Conservation (phyloP, 2,329 filamentous ascomycete genomes). For the Neonectria neomacrospora region DNA sequence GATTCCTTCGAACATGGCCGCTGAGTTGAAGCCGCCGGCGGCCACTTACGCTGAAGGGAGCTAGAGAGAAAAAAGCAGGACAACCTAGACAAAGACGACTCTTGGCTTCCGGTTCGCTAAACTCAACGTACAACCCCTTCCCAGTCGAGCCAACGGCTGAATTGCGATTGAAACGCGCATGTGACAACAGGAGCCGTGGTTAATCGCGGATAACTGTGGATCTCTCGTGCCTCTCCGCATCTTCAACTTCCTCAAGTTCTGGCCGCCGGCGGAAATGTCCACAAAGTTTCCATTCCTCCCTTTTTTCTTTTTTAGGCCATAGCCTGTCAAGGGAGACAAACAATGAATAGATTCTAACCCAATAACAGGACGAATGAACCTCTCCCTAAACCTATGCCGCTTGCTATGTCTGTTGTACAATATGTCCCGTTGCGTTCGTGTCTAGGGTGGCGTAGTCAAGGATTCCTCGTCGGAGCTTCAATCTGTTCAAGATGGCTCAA, state of each 20-base stretch:
- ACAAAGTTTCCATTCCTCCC: background rate
- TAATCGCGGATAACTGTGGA: constrained; percentile 41
- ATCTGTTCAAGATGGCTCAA: background rate
- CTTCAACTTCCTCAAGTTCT: background rate
- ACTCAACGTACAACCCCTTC: background rate
- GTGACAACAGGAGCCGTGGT: constrained; percentile 6
- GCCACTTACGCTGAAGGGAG: background rate
- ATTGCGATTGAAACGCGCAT: background rate
- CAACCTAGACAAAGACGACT: background rate
- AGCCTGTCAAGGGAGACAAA: background rate
- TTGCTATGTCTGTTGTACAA: background rate
- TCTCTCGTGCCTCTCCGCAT: background rate
- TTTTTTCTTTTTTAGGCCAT: background rate
- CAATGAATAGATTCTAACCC: background rate
- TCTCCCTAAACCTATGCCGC: background rate
- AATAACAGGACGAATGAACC: background rate
- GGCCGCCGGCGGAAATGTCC: background rate
- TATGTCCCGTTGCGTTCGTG: background rate
- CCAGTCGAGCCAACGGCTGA: background rate
- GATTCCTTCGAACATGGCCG: constrained; percentile 29
- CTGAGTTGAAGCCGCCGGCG: background rate
- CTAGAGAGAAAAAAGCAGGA: background rate
- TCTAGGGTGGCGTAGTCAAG: background rate
- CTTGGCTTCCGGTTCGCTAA: background rate
- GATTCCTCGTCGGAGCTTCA: background rate